These are phyloP conservation scores for Penicillium malachiteum DNA, from an alignment of 495 filamentous ascomycete genomes.

Conservation along the genomic window DNA sequence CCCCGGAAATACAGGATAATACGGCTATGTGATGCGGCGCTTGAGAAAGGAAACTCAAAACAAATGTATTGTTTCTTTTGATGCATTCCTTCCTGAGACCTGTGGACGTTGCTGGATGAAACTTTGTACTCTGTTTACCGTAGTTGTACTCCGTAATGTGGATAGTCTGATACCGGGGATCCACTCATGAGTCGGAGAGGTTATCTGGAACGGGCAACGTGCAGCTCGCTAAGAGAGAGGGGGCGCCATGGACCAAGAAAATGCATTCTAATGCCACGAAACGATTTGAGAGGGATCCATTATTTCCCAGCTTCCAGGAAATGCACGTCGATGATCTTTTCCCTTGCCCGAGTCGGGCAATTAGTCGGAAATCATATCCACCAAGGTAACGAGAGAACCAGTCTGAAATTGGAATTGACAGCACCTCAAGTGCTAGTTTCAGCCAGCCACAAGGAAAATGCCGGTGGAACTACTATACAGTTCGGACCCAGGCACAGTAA, in stretches of 20 bases:
- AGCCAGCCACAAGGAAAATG: constrained; percentile 16
- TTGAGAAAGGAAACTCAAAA: too few species aligned
- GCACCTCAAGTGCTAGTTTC: too few species aligned
- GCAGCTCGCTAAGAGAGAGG: constrained; percentile 20
- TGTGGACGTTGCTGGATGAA: too few species aligned
- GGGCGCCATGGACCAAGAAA: constrained; percentile 6
- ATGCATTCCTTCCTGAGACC: too few species aligned
- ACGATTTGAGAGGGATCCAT: constrained; percentile 17
- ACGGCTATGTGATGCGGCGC: constrained; percentile 3
- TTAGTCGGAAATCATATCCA: too few species aligned
- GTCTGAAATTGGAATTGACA: too few species aligned
- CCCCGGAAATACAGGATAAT: not conserved
- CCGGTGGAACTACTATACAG: not conserved
- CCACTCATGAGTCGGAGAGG: not conserved
- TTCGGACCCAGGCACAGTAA: constrained; percentile 6
- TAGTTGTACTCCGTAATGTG: too few species aligned
- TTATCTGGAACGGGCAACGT: constrained; percentile 14
- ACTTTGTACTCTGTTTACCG: too few species aligned
- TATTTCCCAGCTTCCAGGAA: constrained; percentile 28
- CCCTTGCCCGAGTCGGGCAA: not conserved
- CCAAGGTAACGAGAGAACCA: too few species aligned
- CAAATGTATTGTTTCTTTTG: too few species aligned
- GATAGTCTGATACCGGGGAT: not conserved
- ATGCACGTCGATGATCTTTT: constrained; percentile 29
- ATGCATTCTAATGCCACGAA: constrained; percentile 7